A percentile compares a stretch with the other conserved stretches of the same genome.
Evolutionary conservation across 495 filamentous ascomycete species (phyloP).

Genomic region (Hypoxylon lienhwacheense): DNA sequence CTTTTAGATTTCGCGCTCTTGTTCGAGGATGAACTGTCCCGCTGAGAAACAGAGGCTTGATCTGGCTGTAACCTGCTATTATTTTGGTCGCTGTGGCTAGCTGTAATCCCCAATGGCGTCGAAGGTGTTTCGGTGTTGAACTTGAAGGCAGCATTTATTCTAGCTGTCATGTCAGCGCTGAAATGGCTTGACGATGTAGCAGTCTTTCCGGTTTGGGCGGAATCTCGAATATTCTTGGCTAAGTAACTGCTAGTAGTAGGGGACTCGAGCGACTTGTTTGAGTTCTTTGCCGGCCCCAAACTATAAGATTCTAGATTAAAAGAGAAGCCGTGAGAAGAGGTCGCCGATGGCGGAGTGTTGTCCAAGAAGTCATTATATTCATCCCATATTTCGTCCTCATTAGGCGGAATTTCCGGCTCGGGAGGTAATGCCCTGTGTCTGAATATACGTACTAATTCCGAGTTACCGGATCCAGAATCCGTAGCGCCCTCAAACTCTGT

Average conservation of each 20-base stretch:
- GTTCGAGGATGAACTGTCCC: conserved; percentile 45
- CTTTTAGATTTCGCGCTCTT: conserved; percentile 42
- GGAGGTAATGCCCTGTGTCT: conserved; percentile 66
- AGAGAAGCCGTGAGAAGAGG: conserved; percentile 48
- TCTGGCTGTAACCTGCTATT: conserved; percentile 37
- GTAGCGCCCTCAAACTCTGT: conserved; percentile 70
- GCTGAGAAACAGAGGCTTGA: conserved; percentile 32
- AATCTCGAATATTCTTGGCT: conserved; percentile 37
- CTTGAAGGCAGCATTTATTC: conserved; percentile 48
- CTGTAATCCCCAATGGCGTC: conserved; percentile 56
- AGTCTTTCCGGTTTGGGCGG: conserved; percentile 36
- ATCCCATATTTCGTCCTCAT: conserved; percentile 89
- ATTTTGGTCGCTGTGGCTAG: conserved; percentile 54
- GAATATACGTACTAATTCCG: conserved; percentile 52
- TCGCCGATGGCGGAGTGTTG: conserved; percentile 61
- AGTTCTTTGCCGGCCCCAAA: conserved; percentile 32
- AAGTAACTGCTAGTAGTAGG: conserved; percentile 41
- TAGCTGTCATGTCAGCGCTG: conserved; percentile 52
- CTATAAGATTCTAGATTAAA: conserved; percentile 50
- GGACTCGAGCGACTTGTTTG: conserved; percentile 45
- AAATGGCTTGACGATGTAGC: conserved; percentile 45
- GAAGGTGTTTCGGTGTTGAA: conserved; percentile 42
- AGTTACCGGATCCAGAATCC: conserved; percentile 61
- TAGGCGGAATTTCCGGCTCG: conserved; percentile 56
- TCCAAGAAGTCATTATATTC: conserved; percentile 92